Evolutionary conservation across 2,329 filamentous ascomycete species (phyloP).

Genomic region (Aureobasidium sp.): DNA sequence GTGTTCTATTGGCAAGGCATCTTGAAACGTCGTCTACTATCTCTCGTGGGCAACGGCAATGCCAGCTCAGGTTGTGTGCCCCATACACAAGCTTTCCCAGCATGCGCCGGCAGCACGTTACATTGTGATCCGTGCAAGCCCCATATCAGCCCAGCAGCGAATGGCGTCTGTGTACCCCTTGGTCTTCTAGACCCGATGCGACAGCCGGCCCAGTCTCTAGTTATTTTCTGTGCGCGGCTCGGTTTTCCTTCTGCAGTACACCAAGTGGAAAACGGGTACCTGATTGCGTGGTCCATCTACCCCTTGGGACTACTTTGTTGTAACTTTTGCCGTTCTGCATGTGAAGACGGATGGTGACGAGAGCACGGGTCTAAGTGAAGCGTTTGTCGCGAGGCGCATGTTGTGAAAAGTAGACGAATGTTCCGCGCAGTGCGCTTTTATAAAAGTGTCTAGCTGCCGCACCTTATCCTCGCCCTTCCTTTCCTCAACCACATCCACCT

Average conservation of each 20-base stretch:
- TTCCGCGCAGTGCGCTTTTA: neutral
- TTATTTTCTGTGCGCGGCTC: constrained; percentile 5
- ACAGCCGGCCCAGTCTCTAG: constrained; percentile 3
- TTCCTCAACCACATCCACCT: constrained; percentile 13
- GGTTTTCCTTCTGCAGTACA: constrained; percentile 1
- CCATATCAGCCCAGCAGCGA: constrained; percentile 1
- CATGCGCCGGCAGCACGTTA: constrained; percentile 3
- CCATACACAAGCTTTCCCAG: constrained; percentile 5
- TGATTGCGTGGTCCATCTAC: constrained; percentile 11
- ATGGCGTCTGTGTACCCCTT: constrained; percentile 7
- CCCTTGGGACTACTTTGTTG: neutral
- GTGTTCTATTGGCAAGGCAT: neutral
- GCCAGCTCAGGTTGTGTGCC: neutral
- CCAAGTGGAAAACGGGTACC: constrained; percentile 2
- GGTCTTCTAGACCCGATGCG: constrained; percentile 11
- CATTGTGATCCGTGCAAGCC: constrained; percentile 9
- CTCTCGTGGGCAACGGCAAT: neutral
- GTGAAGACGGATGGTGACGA: constrained; percentile 9
- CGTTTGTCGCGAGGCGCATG: constrained; percentile 4
- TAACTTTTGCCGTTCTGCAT: constrained; percentile 11
- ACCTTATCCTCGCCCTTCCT: neutral
- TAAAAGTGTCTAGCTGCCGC: constrained; percentile 8
- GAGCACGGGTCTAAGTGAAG: neutral
- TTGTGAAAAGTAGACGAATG: constrained; percentile 1
- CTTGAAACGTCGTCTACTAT: neutral